Percentiles rank a stretch among this genome's conserved stretches.
Conservation (phyloP, 2,329 filamentous ascomycete genomes). For the Neonectria magnoliae region DNA sequence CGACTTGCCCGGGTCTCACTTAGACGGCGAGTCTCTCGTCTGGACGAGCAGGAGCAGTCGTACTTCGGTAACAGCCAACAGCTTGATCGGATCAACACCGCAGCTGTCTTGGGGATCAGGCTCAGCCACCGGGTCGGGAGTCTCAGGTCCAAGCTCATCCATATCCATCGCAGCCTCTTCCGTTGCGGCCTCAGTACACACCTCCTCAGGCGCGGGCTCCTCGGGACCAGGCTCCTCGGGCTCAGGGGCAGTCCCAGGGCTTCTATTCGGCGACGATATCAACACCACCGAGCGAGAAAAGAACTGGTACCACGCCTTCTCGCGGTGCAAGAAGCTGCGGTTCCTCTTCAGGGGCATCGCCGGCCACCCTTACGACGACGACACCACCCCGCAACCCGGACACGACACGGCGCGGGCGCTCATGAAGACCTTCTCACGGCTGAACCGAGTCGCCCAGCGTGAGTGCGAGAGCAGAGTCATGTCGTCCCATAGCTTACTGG, state of each 20-base stretch:
- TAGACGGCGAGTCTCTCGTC: slow-evolving; percentile 1
- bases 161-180: background rate
- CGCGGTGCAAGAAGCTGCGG: slow-evolving; percentile 7
- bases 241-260: background rate
- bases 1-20: background rate
- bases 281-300: background rate
- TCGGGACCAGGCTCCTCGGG: background rate
- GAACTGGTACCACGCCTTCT: slow-evolving; percentile 14
- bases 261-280: background rate
- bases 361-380: background rate
- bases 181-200: background rate
- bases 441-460: slow-evolving; percentile 7
- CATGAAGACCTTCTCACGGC: slow-evolving; percentile 11
- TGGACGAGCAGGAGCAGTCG: background rate
- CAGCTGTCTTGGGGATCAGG: slow-evolving; percentile 3
- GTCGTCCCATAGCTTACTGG: slow-evolving; percentile 6
- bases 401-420: slow-evolving; percentile 7
- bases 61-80: background rate
- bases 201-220: background rate
- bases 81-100: slow-evolving; percentile 2
- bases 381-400: background rate
- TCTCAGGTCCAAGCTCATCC: background rate
- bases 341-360: slow-evolving; percentile 7
- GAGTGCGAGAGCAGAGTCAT: slow-evolving; percentile 4
- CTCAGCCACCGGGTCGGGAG: slow-evolving; percentile 1